phyloP scores from a whole-genome alignment of 164 flowering plant genomes.

The Kalanchoe fedtschenkoi region DNA sequence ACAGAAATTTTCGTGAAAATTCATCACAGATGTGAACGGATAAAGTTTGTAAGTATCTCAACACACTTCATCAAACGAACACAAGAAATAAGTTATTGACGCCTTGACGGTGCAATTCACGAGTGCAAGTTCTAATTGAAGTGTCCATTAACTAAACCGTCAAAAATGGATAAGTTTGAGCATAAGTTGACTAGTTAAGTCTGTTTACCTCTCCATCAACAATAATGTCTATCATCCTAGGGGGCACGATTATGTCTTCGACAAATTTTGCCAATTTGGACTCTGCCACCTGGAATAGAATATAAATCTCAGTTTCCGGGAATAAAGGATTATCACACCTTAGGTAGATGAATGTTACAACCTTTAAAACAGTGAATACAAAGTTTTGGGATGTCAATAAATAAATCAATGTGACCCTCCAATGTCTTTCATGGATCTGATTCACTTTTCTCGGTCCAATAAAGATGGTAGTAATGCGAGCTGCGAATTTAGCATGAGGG shows the following conservation, averaged over 20 bases:
- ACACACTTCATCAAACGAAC: neutral
- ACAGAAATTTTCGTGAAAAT: neutral
- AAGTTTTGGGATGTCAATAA: too few relatives aligned
- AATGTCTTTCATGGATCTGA: too few relatives aligned
- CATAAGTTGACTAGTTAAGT: neutral
- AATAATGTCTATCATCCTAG: constrained; percentile 88
- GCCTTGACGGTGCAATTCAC: neutral
- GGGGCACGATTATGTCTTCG: constrained; percentile 93
- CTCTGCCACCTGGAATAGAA: constrained; percentile 62
- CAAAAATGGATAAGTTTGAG: neutral
- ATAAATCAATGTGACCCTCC: too few relatives aligned
- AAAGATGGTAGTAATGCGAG: neutral
- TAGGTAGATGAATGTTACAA: neutral
- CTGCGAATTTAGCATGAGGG: neutral
- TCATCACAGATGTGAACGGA: neutral
- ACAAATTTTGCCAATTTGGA: constrained; percentile 83
- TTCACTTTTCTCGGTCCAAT: neutral
- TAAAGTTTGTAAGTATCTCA: neutral
- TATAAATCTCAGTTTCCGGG: neutral
- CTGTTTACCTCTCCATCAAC: constrained; percentile 87
- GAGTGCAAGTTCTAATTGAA: neutral
- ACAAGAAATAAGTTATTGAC: too few relatives aligned
- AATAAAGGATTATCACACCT: neutral
- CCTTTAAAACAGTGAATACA: neutral
- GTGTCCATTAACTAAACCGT: neutral